Percentiles rank a stretch among this genome's conserved stretches.
Evolutionary conservation across 257 asterid genomes (phyloP).

Genomic region (Solanum ossicruentum): DNA sequence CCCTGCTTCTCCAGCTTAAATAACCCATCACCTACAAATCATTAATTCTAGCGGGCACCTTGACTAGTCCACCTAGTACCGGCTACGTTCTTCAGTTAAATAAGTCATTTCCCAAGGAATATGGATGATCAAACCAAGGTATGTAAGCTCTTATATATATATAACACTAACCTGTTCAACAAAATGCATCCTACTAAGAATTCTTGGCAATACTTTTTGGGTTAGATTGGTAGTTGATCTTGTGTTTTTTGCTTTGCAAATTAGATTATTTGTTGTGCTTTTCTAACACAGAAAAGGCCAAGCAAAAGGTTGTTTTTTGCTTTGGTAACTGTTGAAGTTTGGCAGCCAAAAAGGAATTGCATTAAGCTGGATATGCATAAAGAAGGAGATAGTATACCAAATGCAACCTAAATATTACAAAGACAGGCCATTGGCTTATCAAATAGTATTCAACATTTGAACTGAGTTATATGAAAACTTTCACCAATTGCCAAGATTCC

Average conservation of each 20-base stretch:
- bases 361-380: background rate
- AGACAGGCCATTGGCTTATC: background rate
- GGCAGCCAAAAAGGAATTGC: conserved; percentile 10
- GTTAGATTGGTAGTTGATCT: conserved; percentile 2
- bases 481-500: background rate
- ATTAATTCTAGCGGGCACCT: background rate
- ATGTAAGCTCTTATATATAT: background rate
- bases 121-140: background rate
- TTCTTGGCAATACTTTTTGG: background rate
- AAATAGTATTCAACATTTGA: background rate
- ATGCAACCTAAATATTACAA: background rate
- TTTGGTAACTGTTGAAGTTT: conserved; percentile 3
- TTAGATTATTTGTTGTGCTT: background rate
- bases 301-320: background rate
- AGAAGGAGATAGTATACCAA: background rate
- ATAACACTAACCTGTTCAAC: background rate
- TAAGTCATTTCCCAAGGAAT: background rate
- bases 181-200: background rate
- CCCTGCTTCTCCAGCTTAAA: conserved; percentile 26
- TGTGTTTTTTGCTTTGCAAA: background rate
- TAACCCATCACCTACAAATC: background rate
- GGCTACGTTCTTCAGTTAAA: background rate
- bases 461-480: background rate
- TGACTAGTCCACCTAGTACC: background rate
- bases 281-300: background rate